Evolutionary conservation across 2,329 filamentous ascomycete genomes (phyloP).

Genomic region (Penicillium palitans): DNA sequence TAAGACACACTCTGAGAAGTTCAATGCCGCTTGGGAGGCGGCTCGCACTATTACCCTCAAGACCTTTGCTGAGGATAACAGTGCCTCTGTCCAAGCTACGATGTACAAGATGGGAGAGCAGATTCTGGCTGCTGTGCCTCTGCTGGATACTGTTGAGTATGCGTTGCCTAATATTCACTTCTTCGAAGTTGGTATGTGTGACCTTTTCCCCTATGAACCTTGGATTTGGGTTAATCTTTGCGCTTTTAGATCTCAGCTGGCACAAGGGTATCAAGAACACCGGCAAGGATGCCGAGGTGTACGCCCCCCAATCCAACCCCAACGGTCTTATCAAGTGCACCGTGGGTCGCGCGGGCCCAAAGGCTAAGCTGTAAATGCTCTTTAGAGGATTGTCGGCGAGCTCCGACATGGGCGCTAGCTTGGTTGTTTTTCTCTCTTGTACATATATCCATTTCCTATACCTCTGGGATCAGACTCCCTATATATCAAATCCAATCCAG

Average conservation of each 20-base stretch:
- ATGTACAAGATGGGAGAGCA: conserved; percentile 98
- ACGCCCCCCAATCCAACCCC: conserved; percentile 85
- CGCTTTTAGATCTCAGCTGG: conserved; percentile 78
- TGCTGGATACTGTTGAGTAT: conserved; percentile 74
- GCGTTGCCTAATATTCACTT: conserved; percentile 97
- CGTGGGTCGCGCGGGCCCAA: conserved; percentile 52
- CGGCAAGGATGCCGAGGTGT: conserved; percentile 92
- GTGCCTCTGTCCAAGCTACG: conserved; percentile 89
- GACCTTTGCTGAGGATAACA: conserved; percentile 86
- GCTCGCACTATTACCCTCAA: conserved; percentile 86
- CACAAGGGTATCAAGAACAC: conserved; percentile 95
- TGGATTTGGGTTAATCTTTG: conserved; percentile 8
- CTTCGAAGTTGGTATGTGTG: conserved; percentile 72
- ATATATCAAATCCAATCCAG: background rate
- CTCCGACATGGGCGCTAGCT: conserved; percentile 4
- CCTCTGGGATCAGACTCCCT: conserved; percentile 15
- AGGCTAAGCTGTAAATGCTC: conserved; percentile 35
- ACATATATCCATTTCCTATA: conserved; percentile 28
- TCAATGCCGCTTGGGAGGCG: conserved; percentile 74
- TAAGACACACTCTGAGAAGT: conserved; percentile 61
- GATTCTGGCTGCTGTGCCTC: conserved; percentile 74
- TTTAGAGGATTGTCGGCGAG: conserved; percentile 3
- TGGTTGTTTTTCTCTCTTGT: conserved; percentile 15
- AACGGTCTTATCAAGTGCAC: conserved; percentile 96
- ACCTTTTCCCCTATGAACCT: background rate